phyloP scores from a whole-genome alignment of 164 flowering plant genomes.

The Piper betle region DNA sequence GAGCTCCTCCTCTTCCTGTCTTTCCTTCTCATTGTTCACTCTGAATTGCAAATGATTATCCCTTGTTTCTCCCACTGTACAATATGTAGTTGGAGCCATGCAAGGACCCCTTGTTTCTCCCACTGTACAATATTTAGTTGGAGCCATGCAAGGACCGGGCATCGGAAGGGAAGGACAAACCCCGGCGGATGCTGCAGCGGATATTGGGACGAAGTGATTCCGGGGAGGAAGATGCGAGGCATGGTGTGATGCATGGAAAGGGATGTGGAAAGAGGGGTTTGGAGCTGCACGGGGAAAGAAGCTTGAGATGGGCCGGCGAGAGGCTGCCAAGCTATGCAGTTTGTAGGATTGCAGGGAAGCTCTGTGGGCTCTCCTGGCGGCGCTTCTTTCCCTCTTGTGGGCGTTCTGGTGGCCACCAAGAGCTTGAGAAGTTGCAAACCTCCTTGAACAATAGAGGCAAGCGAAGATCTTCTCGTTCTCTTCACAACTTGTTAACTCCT shows the following conservation, averaged over 20 bases:
- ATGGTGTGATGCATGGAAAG: neutral
- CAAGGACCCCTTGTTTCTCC: neutral
- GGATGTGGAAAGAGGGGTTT: neutral
- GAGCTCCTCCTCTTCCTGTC: neutral
- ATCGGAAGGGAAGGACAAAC: neutral
- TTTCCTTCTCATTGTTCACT: neutral
- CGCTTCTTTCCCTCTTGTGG: conserved; percentile 5
- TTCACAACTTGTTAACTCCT: neutral
- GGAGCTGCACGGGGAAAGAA: too few relatives aligned
- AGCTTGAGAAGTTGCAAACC: conserved; percentile 5
- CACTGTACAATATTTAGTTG: neutral
- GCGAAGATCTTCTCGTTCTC: neutral
- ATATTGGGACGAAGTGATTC: neutral
- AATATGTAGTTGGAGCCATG: neutral
- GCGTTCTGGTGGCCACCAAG: conserved; percentile 9
- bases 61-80: neutral
- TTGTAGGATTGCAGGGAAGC: conserved; percentile 1
- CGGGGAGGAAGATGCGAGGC: neutral
- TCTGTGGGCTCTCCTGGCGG: conserved; percentile 3
- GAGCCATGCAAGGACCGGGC: neutral
- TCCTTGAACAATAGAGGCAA: conserved; percentile 6
- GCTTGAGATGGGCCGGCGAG: neutral
- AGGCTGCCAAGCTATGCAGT: neutral
- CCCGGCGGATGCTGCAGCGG: neutral
- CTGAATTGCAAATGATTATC: neutral